These are phyloP conservation scores for Dioscorea zingiberensis DNA, from an alignment of 106 monocot species.

Conservation along the genomic window DNA sequence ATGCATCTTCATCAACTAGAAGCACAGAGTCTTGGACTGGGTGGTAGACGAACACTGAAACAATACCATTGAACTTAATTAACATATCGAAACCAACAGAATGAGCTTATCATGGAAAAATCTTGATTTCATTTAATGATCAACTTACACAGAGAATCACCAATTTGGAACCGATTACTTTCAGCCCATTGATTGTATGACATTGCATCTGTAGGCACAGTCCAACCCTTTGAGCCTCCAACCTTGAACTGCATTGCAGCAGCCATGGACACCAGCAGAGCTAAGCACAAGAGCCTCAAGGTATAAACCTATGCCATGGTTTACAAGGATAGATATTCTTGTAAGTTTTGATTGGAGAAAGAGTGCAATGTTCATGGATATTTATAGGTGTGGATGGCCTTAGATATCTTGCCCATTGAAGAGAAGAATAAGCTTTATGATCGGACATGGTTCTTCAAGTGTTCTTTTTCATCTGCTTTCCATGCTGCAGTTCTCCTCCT, in stretches of 20 bases:
- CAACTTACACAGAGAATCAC: constrained; percentile 57
- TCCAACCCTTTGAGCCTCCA: constrained; percentile 55
- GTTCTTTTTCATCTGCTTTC: too few relatives aligned
- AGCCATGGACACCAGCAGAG: constrained; percentile 19
- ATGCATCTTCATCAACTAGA: constrained; percentile 19
- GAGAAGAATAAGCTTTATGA: too few relatives aligned
- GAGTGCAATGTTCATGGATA: too few relatives aligned
- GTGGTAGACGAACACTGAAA: constrained; percentile 14
- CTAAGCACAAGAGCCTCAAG: too few relatives aligned
- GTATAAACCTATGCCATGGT: too few relatives aligned
- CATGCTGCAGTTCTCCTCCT: too few relatives aligned
- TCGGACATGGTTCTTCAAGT: too few relatives aligned
- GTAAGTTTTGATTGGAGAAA: too few relatives aligned
- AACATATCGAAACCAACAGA: neutral
- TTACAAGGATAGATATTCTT: too few relatives aligned
- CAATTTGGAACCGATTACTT: constrained; percentile 39
- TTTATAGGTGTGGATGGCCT: too few relatives aligned
- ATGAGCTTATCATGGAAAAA: neutral
- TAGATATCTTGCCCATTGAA: too few relatives aligned
- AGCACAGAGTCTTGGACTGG: constrained; percentile 36
- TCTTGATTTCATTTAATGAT: neutral
- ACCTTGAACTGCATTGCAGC: constrained; percentile 60
- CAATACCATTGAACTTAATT: neutral
- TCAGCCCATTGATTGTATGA: constrained; percentile 52
- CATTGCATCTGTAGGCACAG: constrained; percentile 30